These are phyloP conservation scores for Wickerhamiella musiphila DNA, from an alignment of 805 yeast genomes.

Conservation along the genomic window DNA sequence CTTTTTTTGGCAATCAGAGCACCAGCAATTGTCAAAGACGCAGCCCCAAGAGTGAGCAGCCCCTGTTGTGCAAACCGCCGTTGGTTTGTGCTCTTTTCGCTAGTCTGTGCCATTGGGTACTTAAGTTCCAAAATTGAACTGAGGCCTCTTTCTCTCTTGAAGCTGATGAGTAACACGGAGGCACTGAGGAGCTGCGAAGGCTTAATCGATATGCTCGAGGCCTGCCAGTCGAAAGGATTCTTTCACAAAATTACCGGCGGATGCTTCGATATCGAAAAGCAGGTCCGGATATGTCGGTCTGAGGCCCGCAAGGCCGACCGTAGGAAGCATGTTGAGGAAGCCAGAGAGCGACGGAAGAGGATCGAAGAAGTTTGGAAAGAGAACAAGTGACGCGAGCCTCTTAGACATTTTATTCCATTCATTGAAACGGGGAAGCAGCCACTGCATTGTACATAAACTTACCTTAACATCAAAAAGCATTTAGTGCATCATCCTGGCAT, in stretches of 20 bases:
- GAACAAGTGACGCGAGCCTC: not conserved
- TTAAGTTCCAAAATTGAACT: no score
- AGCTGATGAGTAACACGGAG: conserved; percentile 15
- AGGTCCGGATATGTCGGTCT: conserved; percentile 62
- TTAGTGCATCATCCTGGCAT: no score
- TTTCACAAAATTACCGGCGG: conserved; percentile 57
- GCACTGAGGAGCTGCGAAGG: conserved; percentile 43
- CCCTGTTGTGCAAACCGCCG: not conserved
- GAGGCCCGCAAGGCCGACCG: conserved; percentile 52
- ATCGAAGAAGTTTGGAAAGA: conserved; percentile 41
- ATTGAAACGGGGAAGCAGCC: conserved; percentile 43
- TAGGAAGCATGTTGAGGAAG: conserved; percentile 28
- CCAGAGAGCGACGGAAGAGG: conserved; percentile 38
- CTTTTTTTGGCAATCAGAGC: conserved; percentile 63
- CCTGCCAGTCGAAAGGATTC: conserved; percentile 63
- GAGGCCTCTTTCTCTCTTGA: not conserved
- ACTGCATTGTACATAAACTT: not conserved
- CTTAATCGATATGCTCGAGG: conserved; percentile 71
- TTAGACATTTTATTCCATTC: no score
- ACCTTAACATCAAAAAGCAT: no score
- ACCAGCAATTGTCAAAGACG: conserved; percentile 52
- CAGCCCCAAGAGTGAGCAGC: conserved; percentile 44
- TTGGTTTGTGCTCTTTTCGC: not conserved
- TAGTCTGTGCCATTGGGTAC: not conserved
- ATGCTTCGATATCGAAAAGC: conserved; percentile 73